A percentile compares a stretch with the other conserved stretches of the same genome.
phyloP scores from a whole-genome alignment of 148 eudicot species.

The Chenopodium album region DNA sequence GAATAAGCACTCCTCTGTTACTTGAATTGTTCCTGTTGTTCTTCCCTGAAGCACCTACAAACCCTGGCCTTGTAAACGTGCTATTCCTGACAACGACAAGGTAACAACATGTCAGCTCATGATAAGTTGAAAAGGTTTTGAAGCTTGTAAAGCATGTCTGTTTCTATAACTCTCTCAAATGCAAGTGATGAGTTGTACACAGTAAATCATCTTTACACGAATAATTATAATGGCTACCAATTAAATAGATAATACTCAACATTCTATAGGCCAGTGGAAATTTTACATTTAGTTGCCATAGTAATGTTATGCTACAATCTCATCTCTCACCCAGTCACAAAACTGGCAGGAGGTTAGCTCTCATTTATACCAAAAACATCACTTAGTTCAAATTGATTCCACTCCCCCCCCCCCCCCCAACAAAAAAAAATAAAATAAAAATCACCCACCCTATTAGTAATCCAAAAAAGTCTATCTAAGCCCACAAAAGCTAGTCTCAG shows the following conservation, averaged over 20 bases:
- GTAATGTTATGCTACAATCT: neutral
- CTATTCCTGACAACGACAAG: slow-evolving; percentile 16
- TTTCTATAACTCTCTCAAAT: neutral
- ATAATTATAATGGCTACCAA: neutral
- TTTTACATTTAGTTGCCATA: neutral
- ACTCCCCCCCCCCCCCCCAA: too few relatives aligned
- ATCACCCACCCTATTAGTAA: too few relatives aligned
- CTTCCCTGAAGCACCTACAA: slow-evolving; percentile 12
- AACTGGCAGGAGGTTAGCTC: too few relatives aligned
- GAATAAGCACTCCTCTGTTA: slow-evolving; percentile 4
- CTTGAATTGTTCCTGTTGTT: slow-evolving; percentile 3
- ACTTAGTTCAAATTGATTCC: too few relatives aligned
- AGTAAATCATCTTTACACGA: neutral
- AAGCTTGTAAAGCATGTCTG: neutral
- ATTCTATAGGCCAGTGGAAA: neutral
- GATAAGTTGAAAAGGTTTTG: neutral
- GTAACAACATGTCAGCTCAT: slow-evolving; percentile 2
- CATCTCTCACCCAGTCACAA: slow-evolving; percentile 8
- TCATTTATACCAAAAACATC: too few relatives aligned
- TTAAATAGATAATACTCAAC: neutral
- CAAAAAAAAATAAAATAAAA: too few relatives aligned
- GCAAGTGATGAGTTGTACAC: neutral
- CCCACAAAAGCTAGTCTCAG: neutral
- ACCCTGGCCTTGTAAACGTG: neutral
- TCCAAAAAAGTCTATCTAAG: too few relatives aligned